These are phyloP conservation scores for Rhipidocladum racemiflorum DNA, from an alignment of 176 grass and related monocot species.

Conservation along the genomic window DNA sequence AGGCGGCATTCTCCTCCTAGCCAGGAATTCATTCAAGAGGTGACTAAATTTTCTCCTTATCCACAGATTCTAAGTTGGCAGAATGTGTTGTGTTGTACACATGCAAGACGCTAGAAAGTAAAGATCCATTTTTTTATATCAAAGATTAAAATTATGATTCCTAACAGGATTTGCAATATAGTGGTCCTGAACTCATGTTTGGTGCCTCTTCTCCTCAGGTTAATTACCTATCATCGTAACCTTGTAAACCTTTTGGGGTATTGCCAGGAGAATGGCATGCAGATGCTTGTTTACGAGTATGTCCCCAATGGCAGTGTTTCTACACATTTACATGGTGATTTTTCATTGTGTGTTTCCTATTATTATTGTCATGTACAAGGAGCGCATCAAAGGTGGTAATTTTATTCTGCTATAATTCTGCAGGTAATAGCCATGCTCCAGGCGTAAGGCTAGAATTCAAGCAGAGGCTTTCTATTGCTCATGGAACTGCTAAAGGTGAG, in stretches of 20 bases:
- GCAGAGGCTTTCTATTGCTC: constrained; percentile 89
- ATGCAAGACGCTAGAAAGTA: not conserved
- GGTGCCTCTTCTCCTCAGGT: constrained; percentile 46
- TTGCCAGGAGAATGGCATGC: constrained; percentile 72
- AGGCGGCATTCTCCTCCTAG: constrained; percentile 59
- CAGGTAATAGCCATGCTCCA: constrained; percentile 48
- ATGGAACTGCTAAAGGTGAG: constrained; percentile 87
- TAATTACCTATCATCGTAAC: constrained; percentile 65
- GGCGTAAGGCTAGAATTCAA: constrained; percentile 81
- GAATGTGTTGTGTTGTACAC: not conserved
- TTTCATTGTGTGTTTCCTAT: not conserved
- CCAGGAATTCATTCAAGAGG: constrained; percentile 87
- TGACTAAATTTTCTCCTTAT: constrained; percentile 28
- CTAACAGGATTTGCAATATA: not conserved
- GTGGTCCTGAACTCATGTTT: constrained; percentile 13
- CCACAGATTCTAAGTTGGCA: not conserved
- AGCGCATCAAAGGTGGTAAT: not conserved
- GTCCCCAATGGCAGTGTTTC: constrained; percentile 83
- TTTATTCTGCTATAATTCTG: not conserved
- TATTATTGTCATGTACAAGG: not conserved
- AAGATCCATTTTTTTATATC: not conserved
- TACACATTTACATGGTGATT: constrained; percentile 83
- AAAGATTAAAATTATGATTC: not conserved
- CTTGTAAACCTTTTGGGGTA: constrained; percentile 89
- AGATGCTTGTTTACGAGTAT: constrained; percentile 97